Conservation (phyloP, 306 rosid genomes). For the Rubus parviflorus region DNA sequence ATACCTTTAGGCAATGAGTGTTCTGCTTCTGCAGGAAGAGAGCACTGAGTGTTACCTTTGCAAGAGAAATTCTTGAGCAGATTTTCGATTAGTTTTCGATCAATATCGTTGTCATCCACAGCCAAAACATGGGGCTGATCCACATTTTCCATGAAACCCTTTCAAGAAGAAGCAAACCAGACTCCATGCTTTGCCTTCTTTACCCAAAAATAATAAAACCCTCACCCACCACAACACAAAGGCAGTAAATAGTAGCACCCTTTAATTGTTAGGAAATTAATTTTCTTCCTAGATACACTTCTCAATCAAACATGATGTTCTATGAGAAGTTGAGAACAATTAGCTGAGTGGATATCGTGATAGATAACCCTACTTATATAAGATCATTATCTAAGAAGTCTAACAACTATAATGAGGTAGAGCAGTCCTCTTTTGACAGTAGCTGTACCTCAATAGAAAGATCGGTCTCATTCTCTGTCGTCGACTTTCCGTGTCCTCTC, state of each 20-base stretch:
- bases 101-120: constrained; percentile 77
- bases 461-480: constrained; percentile 73
- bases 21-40: neutral
- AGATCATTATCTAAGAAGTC: neutral
- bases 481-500: constrained; percentile 94
- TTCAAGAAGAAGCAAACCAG: constrained; percentile 42
- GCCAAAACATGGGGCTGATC: constrained; percentile 88
- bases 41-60: constrained; percentile 47
- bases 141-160: constrained; percentile 53
- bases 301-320: neutral
- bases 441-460: constrained; percentile 73
- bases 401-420: neutral
- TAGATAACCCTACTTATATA: constrained; percentile 8
- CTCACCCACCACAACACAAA: neutral
- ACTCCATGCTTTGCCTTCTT: constrained; percentile 36
- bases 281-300: neutral
- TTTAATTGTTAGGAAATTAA: neutral
- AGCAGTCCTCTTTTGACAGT: constrained; percentile 9
- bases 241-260: neutral
- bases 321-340: constrained; percentile 19
- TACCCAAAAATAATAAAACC: neutral
- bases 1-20: too few species aligned
- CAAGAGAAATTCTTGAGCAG: constrained; percentile 83
- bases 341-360: constrained; percentile 3
- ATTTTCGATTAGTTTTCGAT: constrained; percentile 77